Evolutionary conservation across 768 basidiomycete genomes (phyloP).

Genomic region (Trametes cinnabarina): DNA sequence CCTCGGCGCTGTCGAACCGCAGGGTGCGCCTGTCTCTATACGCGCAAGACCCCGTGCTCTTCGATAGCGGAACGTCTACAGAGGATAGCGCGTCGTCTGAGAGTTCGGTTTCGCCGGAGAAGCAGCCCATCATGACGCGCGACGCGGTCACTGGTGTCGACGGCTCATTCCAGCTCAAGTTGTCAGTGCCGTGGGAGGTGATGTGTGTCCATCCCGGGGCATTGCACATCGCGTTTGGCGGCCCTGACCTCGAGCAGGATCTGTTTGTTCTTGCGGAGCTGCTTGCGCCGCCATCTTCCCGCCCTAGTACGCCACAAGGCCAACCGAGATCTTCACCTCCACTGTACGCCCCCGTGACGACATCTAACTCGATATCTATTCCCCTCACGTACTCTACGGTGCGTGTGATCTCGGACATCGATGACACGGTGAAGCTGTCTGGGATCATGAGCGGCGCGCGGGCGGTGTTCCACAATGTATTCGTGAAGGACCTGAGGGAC

Average conservation of each 20-base stretch:
- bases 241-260: conserved; percentile 43
- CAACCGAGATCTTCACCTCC: not conserved
- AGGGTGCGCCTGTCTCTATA: conserved; percentile 64
- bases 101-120: conserved; percentile 23
- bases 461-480: conserved; percentile 86
- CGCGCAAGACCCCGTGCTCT: conserved; percentile 35
- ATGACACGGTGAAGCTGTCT: conserved; percentile 86
- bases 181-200: conserved; percentile 67
- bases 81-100: conserved; percentile 27
- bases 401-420: conserved; percentile 89
- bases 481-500: conserved; percentile 81
- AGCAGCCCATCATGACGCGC: conserved; percentile 46
- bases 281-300: conserved; percentile 37
- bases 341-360: conserved; percentile 8
- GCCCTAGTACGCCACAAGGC: conserved; percentile 14
- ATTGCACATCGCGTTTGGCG: conserved; percentile 56
- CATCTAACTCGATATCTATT: conserved; percentile 25
- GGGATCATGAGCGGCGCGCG: conserved; percentile 78
- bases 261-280: conserved; percentile 56
- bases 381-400: conserved; percentile 60
- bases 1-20: conserved; percentile 63
- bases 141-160: conserved; percentile 61
- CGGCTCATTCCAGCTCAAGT: conserved; percentile 68
- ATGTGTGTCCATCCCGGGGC: conserved; percentile 61
- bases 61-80: conserved; percentile 5